Conservation (phyloP, 2,329 filamentous ascomycete genomes). For the Pseudonectria buxi region DNA sequence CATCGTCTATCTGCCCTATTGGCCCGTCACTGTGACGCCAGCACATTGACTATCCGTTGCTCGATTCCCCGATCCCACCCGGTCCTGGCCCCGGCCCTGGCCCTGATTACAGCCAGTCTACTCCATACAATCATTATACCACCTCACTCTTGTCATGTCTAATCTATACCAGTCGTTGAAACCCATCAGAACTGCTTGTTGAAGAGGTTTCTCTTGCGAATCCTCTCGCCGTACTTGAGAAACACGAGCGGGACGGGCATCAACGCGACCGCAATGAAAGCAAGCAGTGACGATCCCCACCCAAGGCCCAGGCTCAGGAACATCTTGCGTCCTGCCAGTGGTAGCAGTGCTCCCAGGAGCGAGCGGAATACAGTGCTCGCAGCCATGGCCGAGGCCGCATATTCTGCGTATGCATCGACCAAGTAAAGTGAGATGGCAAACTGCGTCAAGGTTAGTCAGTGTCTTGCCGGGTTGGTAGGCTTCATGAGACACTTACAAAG, state of each 20-base stretch:
- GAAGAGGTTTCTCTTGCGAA: slow-evolving; percentile 27
- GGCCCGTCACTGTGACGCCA: too few species aligned
- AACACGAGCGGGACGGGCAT: slow-evolving; percentile 33
- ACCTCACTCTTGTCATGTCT: background rate
- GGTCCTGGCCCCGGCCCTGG: too few species aligned
- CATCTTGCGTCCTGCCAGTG: slow-evolving; percentile 46
- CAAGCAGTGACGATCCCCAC: slow-evolving; percentile 39
- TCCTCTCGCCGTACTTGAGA: slow-evolving; percentile 29
- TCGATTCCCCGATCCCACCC: too few species aligned
- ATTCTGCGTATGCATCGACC: slow-evolving; percentile 31
- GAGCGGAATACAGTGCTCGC: slow-evolving; percentile 38
- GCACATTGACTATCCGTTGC: too few species aligned
- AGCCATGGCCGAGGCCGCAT: slow-evolving; percentile 23
- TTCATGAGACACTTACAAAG: slow-evolving; percentile 36
- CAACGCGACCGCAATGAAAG: slow-evolving; percentile 41
- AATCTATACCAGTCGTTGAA: background rate
- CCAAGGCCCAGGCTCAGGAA: slow-evolving; percentile 36
- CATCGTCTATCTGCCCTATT: too few species aligned
- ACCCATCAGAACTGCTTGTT: slow-evolving; percentile 13
- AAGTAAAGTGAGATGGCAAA: slow-evolving; percentile 54
- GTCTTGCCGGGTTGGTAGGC: slow-evolving; percentile 11
- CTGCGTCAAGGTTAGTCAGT: slow-evolving; percentile 17
- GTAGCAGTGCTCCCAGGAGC: slow-evolving; percentile 56
- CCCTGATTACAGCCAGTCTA: too few species aligned
- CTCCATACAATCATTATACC: too few species aligned